Evolutionary conservation across 768 basidiomycete species (phyloP).

Genomic region (Russula emetica): DNA sequence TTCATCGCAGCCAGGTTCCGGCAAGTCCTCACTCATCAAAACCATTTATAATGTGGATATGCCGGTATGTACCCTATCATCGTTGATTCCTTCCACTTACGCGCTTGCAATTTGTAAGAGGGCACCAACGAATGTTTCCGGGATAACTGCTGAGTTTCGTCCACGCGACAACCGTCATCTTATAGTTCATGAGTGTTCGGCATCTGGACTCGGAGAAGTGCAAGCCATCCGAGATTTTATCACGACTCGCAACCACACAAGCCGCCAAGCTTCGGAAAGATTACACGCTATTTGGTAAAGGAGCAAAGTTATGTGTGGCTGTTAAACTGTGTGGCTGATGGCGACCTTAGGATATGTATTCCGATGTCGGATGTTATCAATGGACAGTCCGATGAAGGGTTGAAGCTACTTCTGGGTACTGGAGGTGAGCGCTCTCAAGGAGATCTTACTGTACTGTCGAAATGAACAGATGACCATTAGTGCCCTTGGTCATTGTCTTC

Average conservation of each 20-base stretch:
- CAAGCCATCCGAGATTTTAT: background rate
- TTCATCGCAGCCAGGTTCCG: slow-evolving; percentile 3
- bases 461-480: background rate
- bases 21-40: slow-evolving; percentile 17
- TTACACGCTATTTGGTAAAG: slow-evolving; percentile 18
- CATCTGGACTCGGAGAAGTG: background rate
- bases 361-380: background rate
- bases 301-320: background rate
- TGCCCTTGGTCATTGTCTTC: slow-evolving; percentile 10
- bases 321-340: background rate
- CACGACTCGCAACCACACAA: background rate
- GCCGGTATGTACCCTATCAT: slow-evolving; percentile 1
- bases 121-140: background rate
- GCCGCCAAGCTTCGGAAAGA: background rate
- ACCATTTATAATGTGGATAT: slow-evolving; percentile 8
- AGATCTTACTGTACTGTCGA: no score
- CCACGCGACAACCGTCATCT: slow-evolving; percentile 2
- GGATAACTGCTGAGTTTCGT: background rate
- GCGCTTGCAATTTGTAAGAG: background rate
- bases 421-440: background rate
- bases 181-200: background rate
- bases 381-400: background rate
- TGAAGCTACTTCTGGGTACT: background rate
- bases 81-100: background rate
- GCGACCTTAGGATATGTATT: slow-evolving; percentile 10